phyloP scores from a whole-genome alignment of 2,329 filamentous ascomycete species.

The Neurospora sp. region DNA sequence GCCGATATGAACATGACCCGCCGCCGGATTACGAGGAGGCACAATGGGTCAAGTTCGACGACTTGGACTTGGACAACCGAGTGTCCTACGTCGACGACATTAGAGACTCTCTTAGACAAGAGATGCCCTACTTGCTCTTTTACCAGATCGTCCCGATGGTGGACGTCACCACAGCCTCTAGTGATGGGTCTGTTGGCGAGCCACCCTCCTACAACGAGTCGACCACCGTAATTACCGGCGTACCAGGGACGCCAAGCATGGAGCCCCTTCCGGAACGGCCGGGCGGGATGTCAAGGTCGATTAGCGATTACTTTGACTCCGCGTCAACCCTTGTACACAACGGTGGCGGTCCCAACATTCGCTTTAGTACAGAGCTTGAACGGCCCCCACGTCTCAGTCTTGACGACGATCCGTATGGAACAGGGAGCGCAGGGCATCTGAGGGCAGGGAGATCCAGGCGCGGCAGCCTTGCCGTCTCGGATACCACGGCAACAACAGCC shows the following conservation, averaged over 20 bases:
- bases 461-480: constrained; percentile 40
- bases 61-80: constrained; percentile 58
- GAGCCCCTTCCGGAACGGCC: constrained; percentile 16
- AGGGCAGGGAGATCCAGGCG: constrained; percentile 26
- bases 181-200: constrained; percentile 35
- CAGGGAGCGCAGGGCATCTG: neutral
- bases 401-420: constrained; percentile 27
- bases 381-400: constrained; percentile 38
- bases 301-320: constrained; percentile 38
- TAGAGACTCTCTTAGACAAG: constrained; percentile 65
- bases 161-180: constrained; percentile 47
- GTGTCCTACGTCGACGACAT: constrained; percentile 70
- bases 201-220: constrained; percentile 53
- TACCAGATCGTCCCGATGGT: constrained; percentile 89
- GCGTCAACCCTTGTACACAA: constrained; percentile 25
- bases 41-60: constrained; percentile 88
- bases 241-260: constrained; percentile 20
- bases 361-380: constrained; percentile 47
- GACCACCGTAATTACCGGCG: constrained; percentile 30
- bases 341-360: constrained; percentile 34
- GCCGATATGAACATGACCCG: constrained; percentile 43
- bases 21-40: constrained; percentile 60
- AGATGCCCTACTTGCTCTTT: constrained; percentile 90
- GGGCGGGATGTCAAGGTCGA: constrained; percentile 24
- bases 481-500: constrained; percentile 30